Evolutionary conservation across 2,329 filamentous ascomycete species (phyloP), one percentile per base, ranked within the genome.

Genomic region (Penicillium sp.): DNA sequence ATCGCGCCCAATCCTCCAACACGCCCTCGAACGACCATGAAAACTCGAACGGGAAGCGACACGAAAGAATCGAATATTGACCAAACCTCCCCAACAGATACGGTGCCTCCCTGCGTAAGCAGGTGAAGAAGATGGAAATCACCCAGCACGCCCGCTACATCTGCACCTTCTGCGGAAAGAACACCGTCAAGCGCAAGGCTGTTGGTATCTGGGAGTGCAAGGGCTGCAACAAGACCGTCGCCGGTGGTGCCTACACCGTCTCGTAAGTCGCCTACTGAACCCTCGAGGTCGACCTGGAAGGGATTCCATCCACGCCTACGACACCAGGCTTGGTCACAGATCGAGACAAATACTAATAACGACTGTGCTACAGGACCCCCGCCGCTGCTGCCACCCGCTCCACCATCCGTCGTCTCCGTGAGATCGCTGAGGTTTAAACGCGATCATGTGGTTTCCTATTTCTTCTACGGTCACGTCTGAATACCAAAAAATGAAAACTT

Each of bases 81-180:
- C 44, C 38, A 52, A 52, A 41, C 57, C n/a, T n/a, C 56, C 49
- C 51, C 56, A 69, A 68, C 58, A 93, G 90, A 85, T 95, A 95
- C 81, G 94, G 93, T 92, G 93, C 94, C 77, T 97, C 94, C 74
- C 90, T 97, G 81, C 90, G 92, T 82, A 97, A 97, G 86, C 92
- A 91, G 79, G 88, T 94, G 76, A 97, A 97, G 90, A 96, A 96
- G 89, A 96, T 96, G 88, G 94, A 97, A 88, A 89, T 97, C 79
- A 89, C 90, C 73, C 94, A 97, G 81, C 94, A 99, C 85, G 90
- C 91, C 82, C 88, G 88, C 78, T 97, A 96, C 79, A 86, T 87
- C 75, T 97, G 93, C 87, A 93, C 92, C 66, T 99, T 97, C 89
- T 96, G 91, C 85, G 93, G 93, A 75, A 97, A 97, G 88, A 87